Evolutionary conservation across 495 filamentous ascomycete species (phyloP).

Genomic region (Penicillium cinerascens): DNA sequence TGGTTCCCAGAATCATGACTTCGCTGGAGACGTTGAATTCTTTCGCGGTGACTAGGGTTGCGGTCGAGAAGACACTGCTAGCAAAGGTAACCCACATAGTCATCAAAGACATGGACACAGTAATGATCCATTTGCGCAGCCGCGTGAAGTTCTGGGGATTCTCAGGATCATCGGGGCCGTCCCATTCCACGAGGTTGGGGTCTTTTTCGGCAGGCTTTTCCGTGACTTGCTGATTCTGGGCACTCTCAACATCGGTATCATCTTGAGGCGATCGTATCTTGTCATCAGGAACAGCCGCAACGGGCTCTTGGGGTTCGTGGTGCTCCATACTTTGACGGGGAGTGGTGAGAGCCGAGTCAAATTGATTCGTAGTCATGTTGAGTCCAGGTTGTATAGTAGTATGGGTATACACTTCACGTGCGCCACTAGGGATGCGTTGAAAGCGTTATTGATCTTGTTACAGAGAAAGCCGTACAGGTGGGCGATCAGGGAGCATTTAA

Average conservation of each 20-base stretch:
- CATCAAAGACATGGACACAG: constrained; percentile 56
- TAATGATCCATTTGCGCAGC: constrained; percentile 65
- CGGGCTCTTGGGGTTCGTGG: constrained; percentile 1
- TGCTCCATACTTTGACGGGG: constrained; percentile 25
- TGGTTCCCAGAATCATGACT: constrained; percentile 55
- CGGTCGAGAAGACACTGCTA: constrained; percentile 57
- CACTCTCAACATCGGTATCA: constrained; percentile 22
- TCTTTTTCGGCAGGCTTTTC: constrained; percentile 27
- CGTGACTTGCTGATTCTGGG: not conserved
- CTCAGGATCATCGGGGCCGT: constrained; percentile 57
- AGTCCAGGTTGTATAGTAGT: not conserved
- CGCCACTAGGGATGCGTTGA: not conserved
- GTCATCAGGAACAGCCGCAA: not conserved
- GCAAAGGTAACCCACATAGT: constrained; percentile 60
- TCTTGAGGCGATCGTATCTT: constrained; percentile 6
- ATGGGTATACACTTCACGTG: not conserved
- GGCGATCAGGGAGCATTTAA: constrained; percentile 5
- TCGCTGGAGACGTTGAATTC: constrained; percentile 51
- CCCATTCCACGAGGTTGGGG: constrained; percentile 42
- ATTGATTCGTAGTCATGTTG: constrained; percentile 8
- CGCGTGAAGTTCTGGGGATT: constrained; percentile 68
- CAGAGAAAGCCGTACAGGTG: not conserved
- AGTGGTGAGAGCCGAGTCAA: constrained; percentile 21
- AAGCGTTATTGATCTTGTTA: not conserved
- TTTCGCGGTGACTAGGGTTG: constrained; percentile 43